Percentiles rank a stretch among this genome's conserved stretches.
These are phyloP conservation scores for Diophrys appendiculata DNA, from an alignment of 73 alveolate genomes.

Conservation along the genomic window DNA sequence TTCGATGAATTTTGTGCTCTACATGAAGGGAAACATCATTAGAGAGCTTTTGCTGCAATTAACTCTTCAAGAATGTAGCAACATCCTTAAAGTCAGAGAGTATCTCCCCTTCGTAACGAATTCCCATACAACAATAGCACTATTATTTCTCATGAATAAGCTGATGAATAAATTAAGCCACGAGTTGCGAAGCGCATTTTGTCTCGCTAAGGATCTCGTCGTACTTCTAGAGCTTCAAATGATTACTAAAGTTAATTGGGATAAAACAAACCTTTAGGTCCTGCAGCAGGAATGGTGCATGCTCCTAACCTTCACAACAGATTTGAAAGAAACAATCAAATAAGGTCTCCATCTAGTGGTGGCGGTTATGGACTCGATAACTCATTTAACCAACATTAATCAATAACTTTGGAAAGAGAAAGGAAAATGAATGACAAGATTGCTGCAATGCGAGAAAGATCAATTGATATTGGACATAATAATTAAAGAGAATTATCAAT, in stretches of 20 bases:
- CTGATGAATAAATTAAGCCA: background rate
- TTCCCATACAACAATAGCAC: no score
- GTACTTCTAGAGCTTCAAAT: background rate
- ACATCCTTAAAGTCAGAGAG: background rate
- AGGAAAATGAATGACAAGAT: background rate
- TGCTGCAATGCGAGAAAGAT: background rate
- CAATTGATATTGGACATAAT: no score
- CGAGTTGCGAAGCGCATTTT: background rate
- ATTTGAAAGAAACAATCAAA: background rate
- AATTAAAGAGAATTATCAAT: no score
- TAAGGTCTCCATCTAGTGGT: background rate
- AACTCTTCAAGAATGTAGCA: background rate
- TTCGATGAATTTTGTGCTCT: constrained; percentile 10
- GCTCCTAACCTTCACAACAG: background rate
- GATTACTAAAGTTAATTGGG: background rate
- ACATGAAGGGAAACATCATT: background rate
- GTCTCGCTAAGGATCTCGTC: background rate
- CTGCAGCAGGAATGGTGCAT: background rate
- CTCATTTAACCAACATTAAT: background rate
- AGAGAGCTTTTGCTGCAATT: background rate
- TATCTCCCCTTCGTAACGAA: no score
- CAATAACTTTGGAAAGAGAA: background rate
- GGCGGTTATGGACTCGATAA: no score
- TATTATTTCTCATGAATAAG: no score
- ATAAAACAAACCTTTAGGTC: background rate